Evolutionary conservation across 179 eudicot species (phyloP), one percentile per base, ranked within the genome.

Genomic region (Actinidia arguta): DNA sequence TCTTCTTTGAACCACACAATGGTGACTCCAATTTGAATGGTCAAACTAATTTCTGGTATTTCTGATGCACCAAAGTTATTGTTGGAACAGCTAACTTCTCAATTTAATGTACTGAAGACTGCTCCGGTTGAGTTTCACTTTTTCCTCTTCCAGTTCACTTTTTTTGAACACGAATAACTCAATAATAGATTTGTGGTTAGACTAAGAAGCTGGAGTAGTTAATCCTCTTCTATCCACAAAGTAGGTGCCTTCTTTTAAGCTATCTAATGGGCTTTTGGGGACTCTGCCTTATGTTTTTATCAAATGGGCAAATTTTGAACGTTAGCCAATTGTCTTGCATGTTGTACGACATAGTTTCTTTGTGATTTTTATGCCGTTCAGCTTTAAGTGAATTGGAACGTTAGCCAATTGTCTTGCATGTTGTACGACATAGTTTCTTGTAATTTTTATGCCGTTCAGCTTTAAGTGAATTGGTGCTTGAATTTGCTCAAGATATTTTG

Each of bases 1-100:
- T 94, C 92, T 90, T 93, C 85, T 91, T 82, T 56, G 93, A 68
- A 72, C 97, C 98, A 67, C 97, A 94, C 88, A 91, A 84, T 4
- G 98, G 98, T 24, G 97, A 95, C 47, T 75, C 82, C 7, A 93
- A 90, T 80, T 93, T 90, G 88, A 94, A 94, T 39, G 42, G 42
- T 39, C 42, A 39, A 39, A 39, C 42, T 39, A 39, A 39, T 39
- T 39, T 39, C 42, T 48, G 98, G 2, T 39, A 39, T 39, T 39
- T 39, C 42, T 39, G 42, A 39, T 39, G 42, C 42, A 39, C 42
- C 42, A 39, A 39, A 39, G 42, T 39, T 39, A 39, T 39, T 39
- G 42, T 39, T 39, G 42, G 42, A 39, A 39, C 42, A 39, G 42
- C 42, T 39, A 39, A 39, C 42, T 39, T 39, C 0, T 39, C 42